These are phyloP conservation scores for Fraxinus greggii DNA, from an alignment of 305 asterid species.

Conservation along the genomic window DNA sequence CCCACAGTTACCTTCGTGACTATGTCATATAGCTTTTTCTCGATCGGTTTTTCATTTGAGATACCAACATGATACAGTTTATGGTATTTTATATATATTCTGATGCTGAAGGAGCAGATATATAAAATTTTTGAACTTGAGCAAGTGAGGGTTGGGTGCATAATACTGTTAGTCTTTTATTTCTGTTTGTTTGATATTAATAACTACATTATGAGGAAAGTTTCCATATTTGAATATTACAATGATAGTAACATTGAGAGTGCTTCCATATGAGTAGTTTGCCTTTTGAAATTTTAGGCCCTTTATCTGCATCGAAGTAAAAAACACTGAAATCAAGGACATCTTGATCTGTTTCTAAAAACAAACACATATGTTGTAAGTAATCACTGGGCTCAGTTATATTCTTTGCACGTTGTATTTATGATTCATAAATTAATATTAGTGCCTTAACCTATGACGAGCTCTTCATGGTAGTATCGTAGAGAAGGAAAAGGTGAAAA, in stretches of 20 bases:
- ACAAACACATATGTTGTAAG: neutral
- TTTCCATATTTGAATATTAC: neutral
- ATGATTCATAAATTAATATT: neutral
- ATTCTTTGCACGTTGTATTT: neutral
- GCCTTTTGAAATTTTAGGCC: neutral
- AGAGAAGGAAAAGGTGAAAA: constrained; percentile 1
- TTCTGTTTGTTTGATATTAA: neutral
- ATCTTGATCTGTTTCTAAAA: neutral
- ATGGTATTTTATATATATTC: neutral
- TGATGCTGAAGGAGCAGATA: neutral
- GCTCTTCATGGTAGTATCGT: neutral
- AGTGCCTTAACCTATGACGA: neutral
- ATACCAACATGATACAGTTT: neutral
- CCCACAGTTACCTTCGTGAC: constrained; percentile 7
- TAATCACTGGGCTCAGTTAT: neutral
- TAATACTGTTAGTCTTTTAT: neutral
- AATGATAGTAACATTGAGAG: neutral
- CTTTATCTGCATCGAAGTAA: neutral
- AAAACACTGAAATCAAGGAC: neutral
- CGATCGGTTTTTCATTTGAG: constrained; percentile 16
- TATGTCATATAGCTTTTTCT: constrained; percentile 1
- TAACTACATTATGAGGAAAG: neutral
- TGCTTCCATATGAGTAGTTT: neutral
- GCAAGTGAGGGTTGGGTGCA: neutral
- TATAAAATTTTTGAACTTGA: neutral